phyloP scores from a whole-genome alignment of 768 basidiomycete genomes.

The Termitomyces sp. region DNA sequence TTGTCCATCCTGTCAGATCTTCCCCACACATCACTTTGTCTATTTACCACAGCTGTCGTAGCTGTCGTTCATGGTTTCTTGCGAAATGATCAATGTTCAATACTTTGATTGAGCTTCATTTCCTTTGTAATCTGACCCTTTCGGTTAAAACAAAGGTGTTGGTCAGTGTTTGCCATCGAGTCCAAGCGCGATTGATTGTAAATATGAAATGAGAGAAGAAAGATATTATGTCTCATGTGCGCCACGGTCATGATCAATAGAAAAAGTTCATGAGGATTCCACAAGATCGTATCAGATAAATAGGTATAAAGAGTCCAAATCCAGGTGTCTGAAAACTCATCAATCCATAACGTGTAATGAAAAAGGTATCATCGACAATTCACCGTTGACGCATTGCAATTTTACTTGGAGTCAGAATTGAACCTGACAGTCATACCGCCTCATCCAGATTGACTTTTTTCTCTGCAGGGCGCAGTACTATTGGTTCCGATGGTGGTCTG shows the following conservation, averaged over 20 bases:
- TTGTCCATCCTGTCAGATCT: background rate
- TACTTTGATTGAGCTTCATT: background rate
- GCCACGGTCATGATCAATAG: background rate
- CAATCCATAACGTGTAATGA: background rate
- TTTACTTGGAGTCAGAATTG: too few relatives aligned
- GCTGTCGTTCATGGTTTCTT: background rate
- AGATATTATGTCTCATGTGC: too few relatives aligned
- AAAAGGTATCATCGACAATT: background rate
- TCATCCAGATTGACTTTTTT: too few relatives aligned
- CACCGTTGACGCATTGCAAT: constrained; percentile 11
- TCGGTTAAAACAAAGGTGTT: background rate
- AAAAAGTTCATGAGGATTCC: background rate
- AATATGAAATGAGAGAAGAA: background rate
- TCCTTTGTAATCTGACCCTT: background rate
- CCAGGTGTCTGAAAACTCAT: background rate
- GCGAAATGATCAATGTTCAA: background rate
- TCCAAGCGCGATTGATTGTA: background rate
- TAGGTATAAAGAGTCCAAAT: background rate
- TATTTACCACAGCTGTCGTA: background rate
- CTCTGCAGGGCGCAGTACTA: too few relatives aligned
- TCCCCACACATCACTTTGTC: background rate
- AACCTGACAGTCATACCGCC: too few relatives aligned
- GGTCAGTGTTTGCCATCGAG: too few relatives aligned
- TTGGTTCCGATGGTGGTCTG: too few relatives aligned
- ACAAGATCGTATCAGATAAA: background rate